Percentiles rank a stretch among this genome's conserved stretches.
Conservation (phyloP, 2,329 filamentous ascomycete species). For the Neurospora crassa region DNA sequence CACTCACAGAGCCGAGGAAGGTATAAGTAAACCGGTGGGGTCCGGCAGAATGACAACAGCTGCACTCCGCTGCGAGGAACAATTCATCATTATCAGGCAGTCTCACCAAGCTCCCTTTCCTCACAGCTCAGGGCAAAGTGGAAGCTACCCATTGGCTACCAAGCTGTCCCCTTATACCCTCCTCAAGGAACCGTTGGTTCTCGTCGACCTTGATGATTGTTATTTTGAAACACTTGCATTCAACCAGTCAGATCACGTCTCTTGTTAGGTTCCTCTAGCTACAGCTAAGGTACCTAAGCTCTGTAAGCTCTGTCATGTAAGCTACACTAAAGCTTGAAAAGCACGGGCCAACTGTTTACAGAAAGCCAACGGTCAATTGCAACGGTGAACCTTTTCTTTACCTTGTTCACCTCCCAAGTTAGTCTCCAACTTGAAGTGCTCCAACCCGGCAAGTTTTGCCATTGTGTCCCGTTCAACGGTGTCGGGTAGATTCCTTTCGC, state of each 20-base stretch:
- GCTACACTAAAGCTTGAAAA: neutral
- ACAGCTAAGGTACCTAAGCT: neutral
- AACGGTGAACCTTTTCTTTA: neutral
- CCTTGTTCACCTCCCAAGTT: neutral
- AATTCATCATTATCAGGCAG: neutral
- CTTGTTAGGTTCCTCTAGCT: neutral
- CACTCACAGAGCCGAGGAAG: neutral
- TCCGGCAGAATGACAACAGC: conserved; percentile 1
- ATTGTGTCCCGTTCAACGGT: neutral
- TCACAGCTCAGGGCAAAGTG: neutral
- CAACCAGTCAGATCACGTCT: neutral
- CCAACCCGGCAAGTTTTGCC: neutral
- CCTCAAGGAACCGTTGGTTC: neutral
- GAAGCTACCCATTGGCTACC: neutral
- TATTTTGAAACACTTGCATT: neutral
- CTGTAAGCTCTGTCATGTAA: neutral
- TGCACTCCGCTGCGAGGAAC: neutral
- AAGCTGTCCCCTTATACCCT: neutral
- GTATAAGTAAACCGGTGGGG: neutral
- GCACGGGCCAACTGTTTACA: neutral
- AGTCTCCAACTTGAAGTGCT: neutral
- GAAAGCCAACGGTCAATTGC: neutral
- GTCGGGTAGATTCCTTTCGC: neutral
- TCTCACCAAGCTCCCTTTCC: neutral
- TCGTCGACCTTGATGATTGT: neutral